Base-by-base conservation (phyloP, 306 rosid genomes). In the Trichosanthes truncata region DNA sequence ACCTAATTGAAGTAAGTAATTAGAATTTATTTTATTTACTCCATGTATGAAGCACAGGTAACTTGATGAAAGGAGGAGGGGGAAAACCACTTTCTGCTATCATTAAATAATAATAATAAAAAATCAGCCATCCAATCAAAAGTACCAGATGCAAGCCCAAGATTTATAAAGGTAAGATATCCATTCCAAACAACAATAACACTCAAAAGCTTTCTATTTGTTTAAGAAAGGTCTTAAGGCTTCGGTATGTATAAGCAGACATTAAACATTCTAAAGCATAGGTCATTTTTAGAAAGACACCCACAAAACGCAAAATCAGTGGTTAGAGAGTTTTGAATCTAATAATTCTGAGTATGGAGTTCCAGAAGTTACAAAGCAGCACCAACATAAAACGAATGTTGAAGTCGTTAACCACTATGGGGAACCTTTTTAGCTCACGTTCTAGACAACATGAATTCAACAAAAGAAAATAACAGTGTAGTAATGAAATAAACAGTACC, bases 401-500 rank as follows among this genome's bases (percentile, higher is more conserved):
- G n/a, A 40, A 69, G 35, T 12, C 53, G 40, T 40, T n/a, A 36
- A 68, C 33, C 33, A n/a, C 77, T 43, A 40, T 25, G 55, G 38
- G 26, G 40, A 74, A 49, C 46, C 61, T 15, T 45, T 25, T 46
- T 17, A 48, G 15, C 61, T 49, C 46, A 49, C 20, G 7, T 74
- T 18, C 61, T 51, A 55, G 13, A 76, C 66, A 55, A 76, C 33
- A 53, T 55, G 10, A 76, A 76, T 21, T 11, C 63, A 55, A 13
- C 79, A 35, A 59, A 60, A 29, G 77, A 12, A 38, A 74, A 55
- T 6, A 74, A 61, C 10, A 41, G 67, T 33, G 17, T 17, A 40
- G 57, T 60, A 17, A 79, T 82, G 25, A 85, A 35, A 72, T 29
- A 76, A 59, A 61, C 78, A 77, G 48, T 79, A 91, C 99, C 97